phyloP scores from a whole-genome alignment of 169 alveolate species.

The Pseudocohnilembus persalinus region DNA sequence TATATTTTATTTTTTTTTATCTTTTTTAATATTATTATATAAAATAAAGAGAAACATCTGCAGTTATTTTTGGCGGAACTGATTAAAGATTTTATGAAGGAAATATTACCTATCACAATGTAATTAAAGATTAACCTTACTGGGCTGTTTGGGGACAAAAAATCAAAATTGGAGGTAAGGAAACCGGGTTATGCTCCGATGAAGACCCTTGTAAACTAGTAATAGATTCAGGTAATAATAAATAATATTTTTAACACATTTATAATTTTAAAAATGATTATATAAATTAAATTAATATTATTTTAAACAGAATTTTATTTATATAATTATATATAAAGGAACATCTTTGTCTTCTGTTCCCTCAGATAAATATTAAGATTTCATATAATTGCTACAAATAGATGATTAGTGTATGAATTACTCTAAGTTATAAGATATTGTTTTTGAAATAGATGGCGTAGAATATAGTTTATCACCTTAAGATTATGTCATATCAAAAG shows the following conservation, averaged over 20 bases:
- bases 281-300: background rate
- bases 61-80: slow-evolving; percentile 56
- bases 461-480: slow-evolving; percentile 47
- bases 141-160: slow-evolving; percentile 61
- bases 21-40: too few species aligned
- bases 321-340: slow-evolving; percentile 51
- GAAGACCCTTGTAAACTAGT: slow-evolving; percentile 48
- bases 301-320: background rate
- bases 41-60: slow-evolving; percentile 25
- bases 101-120: slow-evolving; percentile 44
- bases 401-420: slow-evolving; percentile 23
- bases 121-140: slow-evolving; percentile 41
- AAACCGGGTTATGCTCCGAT: slow-evolving; percentile 44
- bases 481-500: slow-evolving; percentile 53
- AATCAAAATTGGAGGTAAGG: slow-evolving; percentile 45
- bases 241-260: too few species aligned
- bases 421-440: slow-evolving; percentile 35
- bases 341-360: slow-evolving; percentile 53
- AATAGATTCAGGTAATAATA: slow-evolving; percentile 74
- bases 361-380: background rate
- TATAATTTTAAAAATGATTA: too few species aligned
- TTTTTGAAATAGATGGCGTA: slow-evolving; percentile 59
- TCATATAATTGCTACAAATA: background rate
- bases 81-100: slow-evolving; percentile 49
- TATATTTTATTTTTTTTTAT: too few species aligned